Conservation (phyloP, 2,329 filamentous ascomycete genomes). For the Alternaria consortialis region DNA sequence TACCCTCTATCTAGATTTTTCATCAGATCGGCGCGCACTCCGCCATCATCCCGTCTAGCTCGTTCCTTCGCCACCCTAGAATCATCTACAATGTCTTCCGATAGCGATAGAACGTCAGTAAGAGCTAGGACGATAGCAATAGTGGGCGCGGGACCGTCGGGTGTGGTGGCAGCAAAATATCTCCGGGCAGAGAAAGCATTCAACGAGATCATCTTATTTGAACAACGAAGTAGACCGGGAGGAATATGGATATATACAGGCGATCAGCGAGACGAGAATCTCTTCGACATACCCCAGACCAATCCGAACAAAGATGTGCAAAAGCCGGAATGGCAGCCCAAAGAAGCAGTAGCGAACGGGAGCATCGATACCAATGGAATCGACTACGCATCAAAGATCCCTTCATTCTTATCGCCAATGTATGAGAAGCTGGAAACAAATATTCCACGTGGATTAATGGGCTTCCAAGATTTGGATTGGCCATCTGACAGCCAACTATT, state of each 20-base stretch:
- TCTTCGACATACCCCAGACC: conserved; percentile 71
- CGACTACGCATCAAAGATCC: conserved; percentile 43
- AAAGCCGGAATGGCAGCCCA: conserved; percentile 63
- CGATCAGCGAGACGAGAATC: conserved; percentile 56
- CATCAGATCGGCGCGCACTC: neutral
- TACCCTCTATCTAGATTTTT: neutral
- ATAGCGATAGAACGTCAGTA: conserved; percentile 29
- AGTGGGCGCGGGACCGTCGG: conserved; percentile 83
- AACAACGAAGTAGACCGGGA: conserved; percentile 79
- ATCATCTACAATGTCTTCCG: conserved; percentile 13
- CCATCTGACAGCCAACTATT: conserved; percentile 73
- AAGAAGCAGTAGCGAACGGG: neutral
- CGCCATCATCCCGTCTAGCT: neutral
- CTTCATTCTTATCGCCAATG: conserved; percentile 81
- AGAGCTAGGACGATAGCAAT: conserved; percentile 72
- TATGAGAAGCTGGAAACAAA: conserved; percentile 88
- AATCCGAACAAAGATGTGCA: conserved; percentile 68
- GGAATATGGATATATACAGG: conserved; percentile 86
- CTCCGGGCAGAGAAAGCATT: conserved; percentile 76
- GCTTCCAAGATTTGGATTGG: conserved; percentile 76
- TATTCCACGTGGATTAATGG: conserved; percentile 83
- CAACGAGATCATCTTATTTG: conserved; percentile 76
- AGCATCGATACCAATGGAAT: neutral
- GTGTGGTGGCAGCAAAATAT: conserved; percentile 80
- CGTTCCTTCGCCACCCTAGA: neutral